These are phyloP conservation scores for Alternaria atra DNA, from an alignment of 2,329 filamentous ascomycete species.

Conservation along the genomic window DNA sequence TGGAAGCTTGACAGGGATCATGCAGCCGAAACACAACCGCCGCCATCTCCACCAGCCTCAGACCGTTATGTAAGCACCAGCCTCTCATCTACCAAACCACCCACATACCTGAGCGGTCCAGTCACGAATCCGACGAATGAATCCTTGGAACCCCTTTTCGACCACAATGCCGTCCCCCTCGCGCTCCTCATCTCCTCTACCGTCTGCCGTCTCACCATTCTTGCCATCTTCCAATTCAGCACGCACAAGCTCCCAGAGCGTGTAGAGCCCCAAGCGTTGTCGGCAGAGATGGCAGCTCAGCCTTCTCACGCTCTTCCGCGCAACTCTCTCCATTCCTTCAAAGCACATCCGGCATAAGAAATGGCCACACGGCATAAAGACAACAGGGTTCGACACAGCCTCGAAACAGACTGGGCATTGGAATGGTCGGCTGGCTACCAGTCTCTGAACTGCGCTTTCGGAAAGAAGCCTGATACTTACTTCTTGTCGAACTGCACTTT, in stretches of 20 bases:
- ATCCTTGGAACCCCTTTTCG: not conserved
- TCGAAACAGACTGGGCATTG: not conserved
- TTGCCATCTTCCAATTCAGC: no score
- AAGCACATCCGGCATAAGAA: not conserved
- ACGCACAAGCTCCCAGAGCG: not conserved
- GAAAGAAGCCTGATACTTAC: not conserved
- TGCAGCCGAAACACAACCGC: constrained; percentile 17
- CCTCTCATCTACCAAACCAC: not conserved
- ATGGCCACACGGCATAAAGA: not conserved
- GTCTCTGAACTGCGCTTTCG: not conserved
- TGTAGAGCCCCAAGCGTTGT: not conserved
- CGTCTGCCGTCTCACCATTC: no score
- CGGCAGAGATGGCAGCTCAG: not conserved
- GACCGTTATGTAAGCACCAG: constrained; percentile 9
- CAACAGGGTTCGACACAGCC: not conserved
- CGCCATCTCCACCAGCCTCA: constrained; percentile 10
- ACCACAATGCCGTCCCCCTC: no score
- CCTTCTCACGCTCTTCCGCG: not conserved
- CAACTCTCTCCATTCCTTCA: not conserved
- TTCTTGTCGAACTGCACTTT: no score
- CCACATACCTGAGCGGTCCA: not conserved
- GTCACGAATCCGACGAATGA: not conserved
- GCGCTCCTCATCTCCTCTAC: no score
- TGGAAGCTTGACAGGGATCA: constrained; percentile 14
- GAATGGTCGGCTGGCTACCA: not conserved